Conservation (phyloP, 441 rosid genomes). For the Erysimum cheiri region DNA sequence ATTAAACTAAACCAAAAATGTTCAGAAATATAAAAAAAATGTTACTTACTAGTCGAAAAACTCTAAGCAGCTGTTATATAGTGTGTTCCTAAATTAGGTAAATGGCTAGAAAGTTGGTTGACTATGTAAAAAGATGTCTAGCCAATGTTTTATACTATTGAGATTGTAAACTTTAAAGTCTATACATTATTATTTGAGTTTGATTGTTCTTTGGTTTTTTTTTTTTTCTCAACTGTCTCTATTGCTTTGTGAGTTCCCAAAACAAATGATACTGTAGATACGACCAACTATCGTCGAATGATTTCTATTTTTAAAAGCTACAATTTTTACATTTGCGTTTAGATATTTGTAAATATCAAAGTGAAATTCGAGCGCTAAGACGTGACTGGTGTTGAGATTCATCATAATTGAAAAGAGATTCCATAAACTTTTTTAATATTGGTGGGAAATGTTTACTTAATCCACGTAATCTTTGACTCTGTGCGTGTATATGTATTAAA, state of each 20-base stretch:
- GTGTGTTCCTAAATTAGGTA: neutral
- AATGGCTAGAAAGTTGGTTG: neutral
- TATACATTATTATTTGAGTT: neutral
- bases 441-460: slow-evolving; percentile 24
- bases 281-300: neutral
- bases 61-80: too few relatives aligned
- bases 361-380: neutral
- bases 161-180: too few relatives aligned
- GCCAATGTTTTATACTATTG: neutral
- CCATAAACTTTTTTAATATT: neutral
- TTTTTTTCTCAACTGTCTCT: neutral
- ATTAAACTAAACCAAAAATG: neutral
- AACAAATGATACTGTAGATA: neutral
- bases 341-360: neutral
- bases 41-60: too few relatives aligned
- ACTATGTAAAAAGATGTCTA: neutral
- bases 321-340: neutral
- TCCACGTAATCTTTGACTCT: slow-evolving; percentile 12
- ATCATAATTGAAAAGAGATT: slow-evolving; percentile 20
- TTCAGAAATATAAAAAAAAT: neutral
- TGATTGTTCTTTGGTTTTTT: neutral
- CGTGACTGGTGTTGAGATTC: slow-evolving; percentile 9
- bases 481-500: neutral
- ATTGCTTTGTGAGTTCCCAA: neutral
- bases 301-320: neutral